Base-by-base conservation (phyloP, 1,284 basidiomycete genomes). In the Fomes fomentarius region DNA sequence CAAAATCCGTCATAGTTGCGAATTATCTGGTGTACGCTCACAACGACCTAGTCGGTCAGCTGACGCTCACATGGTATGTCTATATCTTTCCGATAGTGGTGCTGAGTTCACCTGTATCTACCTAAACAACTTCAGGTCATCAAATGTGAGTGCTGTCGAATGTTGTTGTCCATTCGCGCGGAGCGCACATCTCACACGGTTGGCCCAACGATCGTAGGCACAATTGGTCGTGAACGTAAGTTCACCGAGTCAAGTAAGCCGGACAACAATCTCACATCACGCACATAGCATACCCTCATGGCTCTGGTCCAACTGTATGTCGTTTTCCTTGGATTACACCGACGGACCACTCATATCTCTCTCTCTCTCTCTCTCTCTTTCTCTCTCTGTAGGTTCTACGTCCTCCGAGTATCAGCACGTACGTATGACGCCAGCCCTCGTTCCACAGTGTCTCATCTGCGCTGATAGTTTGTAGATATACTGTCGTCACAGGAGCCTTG, bases 61-160 rank as follows among this genome's bases (percentile, higher is more conserved):
- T 46, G 21, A 38, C 35, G 28, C 31, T 52, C 31, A 43, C 50
- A 25, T 52, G 50, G 50, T 47, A 17, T 41, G 50, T 30, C 21
- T 24, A 3, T 11, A 9, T 11, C 8, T 31, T 19, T 26, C 24
- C 12, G 7, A 12, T 12, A 6, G 6, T 30, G 7, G 28, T 12
- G 28, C 26, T 30, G 2, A 22, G 24, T 25, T 42, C 22, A 22
- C 11, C n/a, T 11, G 8, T n/a, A 19, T 12, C 11, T 24, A 7
- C 11, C n/a, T n/a, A n/a, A n/a, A n/a, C n/a, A n/a, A n/a, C n/a
- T n/a, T n/a, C 24, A 52, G 50, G 50, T 41, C 50, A 11, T 52
- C 50, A 4, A 52, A 52, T 35, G 50, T 52, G 21, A 46, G 50
- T 44, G n/a, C 19, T 2, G 30, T 30, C 28, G 28, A 6, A 30